Evolutionary conservation across 164 flowering plant genomes (phyloP).

Genomic region (Aristolochia californica): DNA sequence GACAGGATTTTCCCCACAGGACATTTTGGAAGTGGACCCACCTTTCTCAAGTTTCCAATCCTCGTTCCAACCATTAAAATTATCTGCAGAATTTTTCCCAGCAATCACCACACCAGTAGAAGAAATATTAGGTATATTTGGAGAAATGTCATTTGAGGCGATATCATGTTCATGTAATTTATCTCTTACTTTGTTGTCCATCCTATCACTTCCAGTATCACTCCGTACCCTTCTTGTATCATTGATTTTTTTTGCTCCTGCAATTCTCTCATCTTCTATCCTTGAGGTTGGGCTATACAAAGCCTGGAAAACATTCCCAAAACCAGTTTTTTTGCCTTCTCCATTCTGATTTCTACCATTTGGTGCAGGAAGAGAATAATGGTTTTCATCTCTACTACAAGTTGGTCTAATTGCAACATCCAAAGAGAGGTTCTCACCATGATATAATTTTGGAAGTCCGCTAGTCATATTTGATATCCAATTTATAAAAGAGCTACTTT

Average conservation of each 20-base stretch:
- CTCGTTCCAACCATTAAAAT: too few relatives aligned
- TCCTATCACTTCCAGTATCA: too few relatives aligned
- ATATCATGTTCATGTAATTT: too few relatives aligned
- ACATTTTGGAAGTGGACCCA: conserved; percentile 16
- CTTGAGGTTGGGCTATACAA: conserved; percentile 30
- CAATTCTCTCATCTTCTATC: conserved; percentile 8
- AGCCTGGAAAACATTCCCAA: conserved; percentile 51
- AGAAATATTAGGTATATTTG: too few relatives aligned
- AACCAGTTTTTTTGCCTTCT: conserved; percentile 31
- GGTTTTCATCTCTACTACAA: conserved; percentile 12
- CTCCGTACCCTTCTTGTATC: too few relatives aligned
- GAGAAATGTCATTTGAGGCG: too few relatives aligned
- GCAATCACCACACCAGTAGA: too few relatives aligned
- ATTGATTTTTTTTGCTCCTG: not conserved
- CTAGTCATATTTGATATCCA: conserved; percentile 82
- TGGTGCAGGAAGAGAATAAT: conserved; percentile 14
- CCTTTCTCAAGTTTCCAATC: conserved; percentile 7
- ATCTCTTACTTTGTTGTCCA: too few relatives aligned
- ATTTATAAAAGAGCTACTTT: conserved; percentile 64
- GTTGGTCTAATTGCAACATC: conserved; percentile 1
- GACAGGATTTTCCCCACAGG: conserved; percentile 18
- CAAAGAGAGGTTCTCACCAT: not conserved
- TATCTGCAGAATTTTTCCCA: too few relatives aligned
- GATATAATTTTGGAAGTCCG: conserved; percentile 21
- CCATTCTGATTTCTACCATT: conserved; percentile 12